A percentile compares a stretch with the other conserved stretches of the same genome.
phyloP scores from a whole-genome alignment of 306 rosid genomes.

The Hippophae tibetana region DNA sequence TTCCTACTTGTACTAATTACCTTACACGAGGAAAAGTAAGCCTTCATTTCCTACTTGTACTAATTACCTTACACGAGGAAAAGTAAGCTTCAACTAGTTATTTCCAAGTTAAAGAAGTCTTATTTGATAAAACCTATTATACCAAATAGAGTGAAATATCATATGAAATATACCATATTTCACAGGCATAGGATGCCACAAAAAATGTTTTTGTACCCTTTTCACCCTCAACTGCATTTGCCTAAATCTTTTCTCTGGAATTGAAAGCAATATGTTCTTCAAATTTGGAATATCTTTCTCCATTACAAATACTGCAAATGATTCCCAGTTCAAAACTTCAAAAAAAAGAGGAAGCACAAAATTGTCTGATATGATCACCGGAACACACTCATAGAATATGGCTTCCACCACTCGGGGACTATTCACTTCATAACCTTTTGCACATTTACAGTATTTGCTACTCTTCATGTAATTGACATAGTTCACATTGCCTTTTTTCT shows the following conservation, averaged over 20 bases:
- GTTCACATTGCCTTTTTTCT: conserved; percentile 43
- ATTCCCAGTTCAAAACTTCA: conserved; percentile 77
- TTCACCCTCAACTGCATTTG: conserved; percentile 74
- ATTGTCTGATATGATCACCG: conserved; percentile 86
- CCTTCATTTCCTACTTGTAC: background rate
- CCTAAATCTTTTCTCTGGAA: conserved; percentile 54
- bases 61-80: conserved; percentile 14
- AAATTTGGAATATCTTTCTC: conserved; percentile 70
- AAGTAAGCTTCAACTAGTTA: conserved; percentile 2
- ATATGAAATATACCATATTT: conserved; percentile 87
- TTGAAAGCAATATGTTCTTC: conserved; percentile 63
- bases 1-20: conserved; percentile 1
- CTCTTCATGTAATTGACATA: conserved; percentile 60
- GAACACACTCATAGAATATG: no score
- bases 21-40: conserved; percentile 13
- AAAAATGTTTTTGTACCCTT: conserved; percentile 75
- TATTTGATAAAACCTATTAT: conserved; percentile 47
- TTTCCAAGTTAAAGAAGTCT: conserved; percentile 1
- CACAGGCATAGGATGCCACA: conserved; percentile 78
- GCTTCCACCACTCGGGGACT: conserved; percentile 92
- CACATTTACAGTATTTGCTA: conserved; percentile 89
- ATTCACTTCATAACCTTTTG: conserved; percentile 89
- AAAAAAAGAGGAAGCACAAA: conserved; percentile 74
- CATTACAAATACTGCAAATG: conserved; percentile 71
- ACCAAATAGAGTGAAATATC: conserved; percentile 88